A percentile compares a stretch with the other conserved stretches of the same genome.
phyloP scores from a whole-genome alignment of 1,139 yeast species.

The Candida dubliniensis region DNA sequence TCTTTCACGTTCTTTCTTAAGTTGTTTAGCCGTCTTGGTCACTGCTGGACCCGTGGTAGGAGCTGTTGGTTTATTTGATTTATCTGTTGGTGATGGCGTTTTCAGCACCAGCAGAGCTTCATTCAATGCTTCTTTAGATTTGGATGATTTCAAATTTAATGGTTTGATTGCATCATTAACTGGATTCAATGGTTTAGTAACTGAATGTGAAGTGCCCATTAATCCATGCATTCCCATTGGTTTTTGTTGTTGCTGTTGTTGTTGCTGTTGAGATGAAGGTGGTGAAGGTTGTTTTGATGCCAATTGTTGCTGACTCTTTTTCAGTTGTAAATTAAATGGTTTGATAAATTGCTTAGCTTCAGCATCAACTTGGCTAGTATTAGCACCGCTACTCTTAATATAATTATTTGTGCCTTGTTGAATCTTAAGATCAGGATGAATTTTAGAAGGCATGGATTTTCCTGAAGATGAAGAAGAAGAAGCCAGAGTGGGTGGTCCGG shows the following conservation, averaged over 20 bases:
- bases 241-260: constrained; percentile 5
- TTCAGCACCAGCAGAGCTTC: neutral
- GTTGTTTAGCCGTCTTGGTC: constrained; percentile 42
- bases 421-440: constrained; percentile 36
- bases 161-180: constrained; percentile 15
- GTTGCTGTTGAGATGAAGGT: constrained; percentile 2
- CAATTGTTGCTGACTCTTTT: constrained; percentile 16
- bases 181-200: constrained; percentile 14
- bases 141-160: constrained; percentile 13
- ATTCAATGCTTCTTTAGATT: constrained; percentile 5
- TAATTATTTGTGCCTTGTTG: constrained; percentile 19
- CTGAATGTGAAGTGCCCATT: constrained; percentile 14
- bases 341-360: constrained; percentile 8
- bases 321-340: constrained; percentile 14
- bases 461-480: too few relatives aligned
- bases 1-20: constrained; percentile 64
- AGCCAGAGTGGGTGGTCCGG: constrained; percentile 13
- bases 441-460: constrained; percentile 15
- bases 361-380: neutral
- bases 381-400: constrained; percentile 5
- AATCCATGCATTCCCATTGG: constrained; percentile 8
- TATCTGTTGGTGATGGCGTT: constrained; percentile 5
- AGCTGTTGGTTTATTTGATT: constrained; percentile 16
- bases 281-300: constrained; percentile 2
- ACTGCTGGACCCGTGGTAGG: constrained; percentile 26